Evolutionary conservation across 1,139 yeast genomes (phyloP).

Genomic region (Blastobotrys malaysiensis): DNA sequence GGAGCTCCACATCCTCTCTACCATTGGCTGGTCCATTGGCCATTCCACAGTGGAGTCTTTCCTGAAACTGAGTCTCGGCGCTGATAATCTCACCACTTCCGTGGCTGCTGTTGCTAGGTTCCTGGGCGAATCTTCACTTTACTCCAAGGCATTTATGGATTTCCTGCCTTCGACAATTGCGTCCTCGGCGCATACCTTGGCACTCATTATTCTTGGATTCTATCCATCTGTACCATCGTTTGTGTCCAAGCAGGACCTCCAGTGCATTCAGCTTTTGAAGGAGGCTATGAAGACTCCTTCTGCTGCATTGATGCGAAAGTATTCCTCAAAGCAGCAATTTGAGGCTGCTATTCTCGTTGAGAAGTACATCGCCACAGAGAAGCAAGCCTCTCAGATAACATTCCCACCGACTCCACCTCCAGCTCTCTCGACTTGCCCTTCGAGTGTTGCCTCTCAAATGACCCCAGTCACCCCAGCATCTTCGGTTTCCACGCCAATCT

Average conservation of each 20-base stretch:
- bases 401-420: conserved; percentile 27
- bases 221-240: conserved; percentile 29
- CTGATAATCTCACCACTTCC: conserved; percentile 21
- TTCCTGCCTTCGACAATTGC: conserved; percentile 62
- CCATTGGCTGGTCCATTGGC: conserved; percentile 80
- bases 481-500: conserved; percentile 13
- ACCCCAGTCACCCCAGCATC: conserved; percentile 9
- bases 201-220: conserved; percentile 55
- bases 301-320: conserved; percentile 35
- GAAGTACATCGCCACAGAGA: conserved; percentile 6
- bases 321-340: conserved; percentile 17
- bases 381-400: conserved; percentile 12
- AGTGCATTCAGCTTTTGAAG: conserved; percentile 31
- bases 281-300: conserved; percentile 35
- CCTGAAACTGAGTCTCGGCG: conserved; percentile 29
- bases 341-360: conserved; percentile 13
- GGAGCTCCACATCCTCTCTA: conserved; percentile 86
- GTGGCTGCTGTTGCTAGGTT: conserved; percentile 45
- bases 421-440: conserved; percentile 7
- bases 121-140: conserved; percentile 72
- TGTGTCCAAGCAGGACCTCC: conserved; percentile 22
- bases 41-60: conserved; percentile 46
- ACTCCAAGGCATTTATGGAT: conserved; percentile 60
- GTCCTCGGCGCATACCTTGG: conserved; percentile 62
- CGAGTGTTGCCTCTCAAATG: background rate